Evolutionary conservation across 2,329 filamentous ascomycete genomes (phyloP).

Genomic region (Colletotrichum tropicicola): DNA sequence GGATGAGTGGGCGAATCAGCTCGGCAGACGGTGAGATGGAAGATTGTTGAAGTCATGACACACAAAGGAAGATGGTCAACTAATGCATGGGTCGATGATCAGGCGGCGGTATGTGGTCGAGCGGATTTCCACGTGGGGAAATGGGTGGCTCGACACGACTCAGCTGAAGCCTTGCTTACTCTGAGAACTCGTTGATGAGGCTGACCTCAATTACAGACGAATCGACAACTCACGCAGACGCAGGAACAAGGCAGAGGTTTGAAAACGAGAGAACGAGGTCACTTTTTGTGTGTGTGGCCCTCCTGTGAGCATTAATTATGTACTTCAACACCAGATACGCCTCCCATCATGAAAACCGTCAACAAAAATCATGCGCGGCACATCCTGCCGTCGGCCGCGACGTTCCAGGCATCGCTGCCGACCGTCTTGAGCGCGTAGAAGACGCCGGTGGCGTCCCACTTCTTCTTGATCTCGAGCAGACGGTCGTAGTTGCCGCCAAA

Average conservation of each 20-base stretch:
- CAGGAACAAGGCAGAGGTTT: not conserved
- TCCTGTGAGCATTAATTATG: not conserved
- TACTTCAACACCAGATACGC: not conserved
- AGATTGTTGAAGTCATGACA: not conserved
- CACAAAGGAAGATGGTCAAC: not conserved
- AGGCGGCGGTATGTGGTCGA: not conserved
- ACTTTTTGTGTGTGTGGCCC: not conserved
- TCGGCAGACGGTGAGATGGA: not conserved
- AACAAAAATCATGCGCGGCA: slow-evolving; percentile 38
- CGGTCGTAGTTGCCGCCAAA: slow-evolving; percentile 55
- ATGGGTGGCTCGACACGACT: not conserved
- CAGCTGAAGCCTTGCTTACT: not conserved
- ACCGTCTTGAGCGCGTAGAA: slow-evolving; percentile 60
- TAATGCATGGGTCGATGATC: not conserved
- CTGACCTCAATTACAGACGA: not conserved
- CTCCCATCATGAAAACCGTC: not conserved
- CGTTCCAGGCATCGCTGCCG: slow-evolving; percentile 59
- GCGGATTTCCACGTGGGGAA: not conserved
- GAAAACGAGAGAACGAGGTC: not conserved
- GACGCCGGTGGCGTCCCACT: slow-evolving; percentile 55
- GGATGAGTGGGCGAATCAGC: not conserved
- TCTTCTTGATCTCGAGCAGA: slow-evolving; percentile 56
- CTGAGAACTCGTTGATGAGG: not conserved
- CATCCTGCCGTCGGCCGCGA: slow-evolving; percentile 49
- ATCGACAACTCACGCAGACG: not conserved